These are phyloP conservation scores for Podaxis sp. DNA, from an alignment of 768 basidiomycete genomes.

Conservation along the genomic window DNA sequence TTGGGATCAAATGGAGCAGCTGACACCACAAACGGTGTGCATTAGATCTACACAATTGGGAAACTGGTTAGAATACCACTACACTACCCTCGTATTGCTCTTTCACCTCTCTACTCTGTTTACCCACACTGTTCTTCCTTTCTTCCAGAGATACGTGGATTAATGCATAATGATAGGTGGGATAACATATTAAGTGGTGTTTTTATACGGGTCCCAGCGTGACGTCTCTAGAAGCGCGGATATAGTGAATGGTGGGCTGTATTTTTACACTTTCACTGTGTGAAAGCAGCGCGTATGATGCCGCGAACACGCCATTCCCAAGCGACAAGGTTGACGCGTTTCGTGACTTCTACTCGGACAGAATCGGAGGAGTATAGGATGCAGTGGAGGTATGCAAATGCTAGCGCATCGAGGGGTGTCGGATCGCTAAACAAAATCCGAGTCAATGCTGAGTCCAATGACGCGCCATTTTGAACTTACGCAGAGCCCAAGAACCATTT, in stretches of 20 bases:
- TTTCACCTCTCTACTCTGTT: neutral
- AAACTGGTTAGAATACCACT: neutral
- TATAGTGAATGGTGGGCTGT: neutral
- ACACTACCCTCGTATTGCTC: neutral
- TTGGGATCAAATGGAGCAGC: slow-evolving; percentile 18
- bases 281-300: slow-evolving; percentile 56
- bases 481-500: slow-evolving; percentile 79
- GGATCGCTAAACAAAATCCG: slow-evolving; percentile 48
- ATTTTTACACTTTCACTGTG: slow-evolving; percentile 13
- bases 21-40: neutral
- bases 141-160: neutral
- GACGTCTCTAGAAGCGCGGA: neutral
- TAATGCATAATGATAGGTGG: neutral
- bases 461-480: slow-evolving; percentile 34
- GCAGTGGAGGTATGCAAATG: slow-evolving; percentile 78
- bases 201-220: neutral
- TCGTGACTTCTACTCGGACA: slow-evolving; percentile 64
- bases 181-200: neutral
- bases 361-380: slow-evolving; percentile 48
- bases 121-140: neutral
- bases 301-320: slow-evolving; percentile 75
- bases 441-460: neutral
- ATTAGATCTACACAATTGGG: neutral
- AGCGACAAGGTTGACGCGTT: slow-evolving; percentile 72
- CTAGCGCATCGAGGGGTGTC: slow-evolving; percentile 78